Evolutionary conservation across 805 yeast genomes (phyloP), one percentile per base, ranked within the genome.

Genomic region (Ogataea trehaloabstinens): DNA sequence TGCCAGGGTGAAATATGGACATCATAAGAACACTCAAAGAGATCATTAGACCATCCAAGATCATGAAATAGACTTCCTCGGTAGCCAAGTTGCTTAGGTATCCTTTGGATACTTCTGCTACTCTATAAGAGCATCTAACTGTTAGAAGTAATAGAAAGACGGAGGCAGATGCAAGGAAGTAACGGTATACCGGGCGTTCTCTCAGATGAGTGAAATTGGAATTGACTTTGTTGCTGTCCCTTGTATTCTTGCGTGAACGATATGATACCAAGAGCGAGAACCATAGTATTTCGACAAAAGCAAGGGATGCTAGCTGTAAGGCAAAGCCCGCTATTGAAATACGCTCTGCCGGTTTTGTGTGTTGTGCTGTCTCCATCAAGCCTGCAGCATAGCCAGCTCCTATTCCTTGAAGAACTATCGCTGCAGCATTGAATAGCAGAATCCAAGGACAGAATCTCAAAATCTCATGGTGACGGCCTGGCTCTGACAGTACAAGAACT

Each of bases 61-160:
- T 66, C 56, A 80, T 64, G 51, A 82, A 72, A 50, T 74, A 79
- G 30, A 67, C 60, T 55, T 82, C 87, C 40, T 74, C 76, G 1
- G 70, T 66, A 37, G 84, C 80, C 49, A 88, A 64, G 40, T 60
- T 67, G 1, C 95, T 90, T 3, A 53, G 43, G 83, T 87, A 85
- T n/a, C 90, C 89, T 52, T 80, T 78, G 2, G 79, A 61, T 38
- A 86, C 67, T 59, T 88, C 95, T 28, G 76, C 70, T 18, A 86
- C 71, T 54, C 95, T 74, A 61, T 82, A 87, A 27, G 79, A 64
- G 48, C 88, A 82, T 55, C 96, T 73, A 21, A 76, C 66, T 12
- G 30, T 27, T 15, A 27, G 7, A 11, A 27, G 17, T 11, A n/a
- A 7, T 27, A 27, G 30, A n/a, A 12, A 15, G 17, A 27, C 6